Evolutionary conservation across 2,329 filamentous ascomycete species (phyloP), one percentile per base, ranked within the genome.

Genomic region (Monilinia fructigena): DNA sequence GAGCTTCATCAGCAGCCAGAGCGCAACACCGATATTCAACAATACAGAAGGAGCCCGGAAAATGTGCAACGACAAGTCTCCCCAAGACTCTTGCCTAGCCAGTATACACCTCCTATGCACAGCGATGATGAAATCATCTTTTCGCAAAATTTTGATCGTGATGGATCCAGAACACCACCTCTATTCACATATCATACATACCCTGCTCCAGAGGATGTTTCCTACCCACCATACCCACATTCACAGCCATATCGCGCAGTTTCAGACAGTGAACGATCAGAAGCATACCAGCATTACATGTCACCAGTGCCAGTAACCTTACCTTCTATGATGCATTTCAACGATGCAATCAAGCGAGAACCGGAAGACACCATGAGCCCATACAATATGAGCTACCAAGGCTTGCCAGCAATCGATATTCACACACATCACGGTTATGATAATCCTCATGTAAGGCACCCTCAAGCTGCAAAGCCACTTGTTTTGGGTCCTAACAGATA

Each of bases 361-460:
- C 81, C 83, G 71, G 86, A 88, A 70, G 82, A 84, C 58, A 74
- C 85, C 65, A 82, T 90, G 75, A 85, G 83, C 71, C 84, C 88
- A 7, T 90, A 73, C 71, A 74, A 88, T 78, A 85, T 90, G 79
- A 84, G 81, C 79, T 92, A 91, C 77, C 88, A 87, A 73, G 88
- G 87, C 72, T 69, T 76, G 26, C 71, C 84, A 67, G 82, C 83
- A 61, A 84, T 91, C 75, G 88, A 90, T 72, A 84, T 89, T 72
- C 82, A 83, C 75, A 79, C 81, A 67, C 80, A 82, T 67, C 82
- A 85, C 72, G 81, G 84, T 35, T 92, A 91, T 81, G 85, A 89
- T 76, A 85, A 86, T 79, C 85, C 88, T 83, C 89, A 91, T 86
- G 90, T 93, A 88, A 89, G 86, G 88, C 80, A 80, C 77, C 81